phyloP scores from a whole-genome alignment of 306 rosid genomes.

The Nissolia schottii region DNA sequence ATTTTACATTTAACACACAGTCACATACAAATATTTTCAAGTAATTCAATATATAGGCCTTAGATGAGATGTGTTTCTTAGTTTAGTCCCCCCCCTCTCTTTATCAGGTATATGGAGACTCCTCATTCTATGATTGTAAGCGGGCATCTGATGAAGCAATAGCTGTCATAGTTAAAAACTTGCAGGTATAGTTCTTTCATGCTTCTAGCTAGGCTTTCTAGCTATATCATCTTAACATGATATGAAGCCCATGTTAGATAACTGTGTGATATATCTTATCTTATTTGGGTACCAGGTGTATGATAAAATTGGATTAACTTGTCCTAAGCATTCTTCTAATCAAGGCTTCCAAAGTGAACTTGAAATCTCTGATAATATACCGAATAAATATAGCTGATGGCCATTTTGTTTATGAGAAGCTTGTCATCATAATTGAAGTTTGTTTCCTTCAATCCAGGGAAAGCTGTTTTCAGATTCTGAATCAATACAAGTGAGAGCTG shows the following conservation, averaged over 20 bases:
- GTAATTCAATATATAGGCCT: not conserved
- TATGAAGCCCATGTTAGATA: not conserved
- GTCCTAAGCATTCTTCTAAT: not conserved
- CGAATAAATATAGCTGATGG: not conserved
- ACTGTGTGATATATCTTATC: not conserved
- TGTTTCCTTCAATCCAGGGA: constrained; percentile 42
- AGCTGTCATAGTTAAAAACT: constrained; percentile 56
- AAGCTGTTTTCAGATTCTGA: constrained; percentile 82
- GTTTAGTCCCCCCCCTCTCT: not conserved
- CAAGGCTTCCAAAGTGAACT: not conserved
- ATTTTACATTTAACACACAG: not conserved
- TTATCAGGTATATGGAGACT: constrained; percentile 78
- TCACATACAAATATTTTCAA: not conserved
- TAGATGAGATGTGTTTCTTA: not conserved
- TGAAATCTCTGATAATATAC: constrained; percentile 5
- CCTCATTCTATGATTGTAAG: constrained; percentile 83
- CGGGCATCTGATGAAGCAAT: constrained; percentile 89
- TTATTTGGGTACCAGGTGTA: not conserved
- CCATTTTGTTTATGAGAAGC: not conserved
- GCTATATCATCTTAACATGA: not conserved
- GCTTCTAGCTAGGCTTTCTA: not conserved
- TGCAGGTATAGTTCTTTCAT: constrained; percentile 53
- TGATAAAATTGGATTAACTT: not conserved
- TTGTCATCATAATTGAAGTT: constrained; percentile 22
- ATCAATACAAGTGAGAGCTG: constrained; percentile 87